phyloP scores from a whole-genome alignment of 2,329 filamentous ascomycete species.

The Ophiostoma ulmi region DNA sequence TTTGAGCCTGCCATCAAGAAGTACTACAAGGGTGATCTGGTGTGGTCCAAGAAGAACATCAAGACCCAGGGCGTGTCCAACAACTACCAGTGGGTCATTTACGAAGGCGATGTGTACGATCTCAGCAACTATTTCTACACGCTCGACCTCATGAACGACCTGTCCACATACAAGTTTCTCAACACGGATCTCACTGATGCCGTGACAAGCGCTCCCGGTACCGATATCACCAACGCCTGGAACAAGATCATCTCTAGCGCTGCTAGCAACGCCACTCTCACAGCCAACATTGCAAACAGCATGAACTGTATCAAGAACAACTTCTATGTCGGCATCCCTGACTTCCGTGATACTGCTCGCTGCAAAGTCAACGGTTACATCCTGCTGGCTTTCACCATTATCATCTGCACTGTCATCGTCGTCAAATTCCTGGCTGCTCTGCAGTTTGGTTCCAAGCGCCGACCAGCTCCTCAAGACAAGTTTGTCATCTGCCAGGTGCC shows the following conservation, averaged over 20 bases:
- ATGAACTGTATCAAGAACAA: constrained; percentile 75
- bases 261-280: constrained; percentile 51
- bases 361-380: constrained; percentile 92
- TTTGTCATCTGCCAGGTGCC: constrained; percentile 98
- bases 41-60: constrained; percentile 60
- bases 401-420: constrained; percentile 73
- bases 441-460: constrained; percentile 86
- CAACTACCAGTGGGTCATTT: constrained; percentile 72
- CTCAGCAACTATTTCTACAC: constrained; percentile 89
- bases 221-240: constrained; percentile 67
- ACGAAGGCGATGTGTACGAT: constrained; percentile 75
- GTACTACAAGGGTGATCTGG: constrained; percentile 82
- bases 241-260: constrained; percentile 44
- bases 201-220: constrained; percentile 70
- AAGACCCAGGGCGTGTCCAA: constrained; percentile 60
- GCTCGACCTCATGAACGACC: constrained; percentile 51
- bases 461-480: constrained; percentile 88
- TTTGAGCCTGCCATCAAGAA: constrained; percentile 78
- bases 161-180: constrained; percentile 63
- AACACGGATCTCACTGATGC: constrained; percentile 61
- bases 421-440: constrained; percentile 90
- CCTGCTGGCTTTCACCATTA: constrained; percentile 76
- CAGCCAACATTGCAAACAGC: constrained; percentile 55
- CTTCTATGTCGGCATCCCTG: constrained; percentile 76
- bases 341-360: constrained; percentile 71